Evolutionary conservation across 306 rosid genomes (phyloP).

Genomic region (Begonia peltatifolia): DNA sequence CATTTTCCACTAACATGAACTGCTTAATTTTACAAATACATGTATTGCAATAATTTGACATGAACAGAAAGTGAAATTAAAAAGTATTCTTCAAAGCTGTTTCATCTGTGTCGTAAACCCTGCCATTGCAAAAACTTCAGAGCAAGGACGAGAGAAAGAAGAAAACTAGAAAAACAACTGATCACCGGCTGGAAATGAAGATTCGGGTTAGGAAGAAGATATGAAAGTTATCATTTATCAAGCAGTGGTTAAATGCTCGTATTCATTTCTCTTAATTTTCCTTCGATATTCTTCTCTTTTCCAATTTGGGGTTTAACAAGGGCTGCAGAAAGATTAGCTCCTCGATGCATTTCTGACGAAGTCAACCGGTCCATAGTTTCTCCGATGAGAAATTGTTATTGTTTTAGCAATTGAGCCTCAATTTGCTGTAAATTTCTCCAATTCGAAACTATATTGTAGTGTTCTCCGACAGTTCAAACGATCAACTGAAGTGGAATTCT

Average conservation of each 20-base stretch:
- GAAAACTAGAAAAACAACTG: too few species aligned
- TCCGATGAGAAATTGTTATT: neutral
- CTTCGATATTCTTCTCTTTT: neutral
- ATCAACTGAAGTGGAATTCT: neutral
- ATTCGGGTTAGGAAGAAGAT: neutral
- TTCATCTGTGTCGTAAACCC: constrained; percentile 26
- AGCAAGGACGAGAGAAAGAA: too few species aligned
- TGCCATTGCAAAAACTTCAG: neutral
- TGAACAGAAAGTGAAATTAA: too few species aligned
- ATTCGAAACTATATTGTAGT: too few species aligned
- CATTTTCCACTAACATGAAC: constrained; percentile 47
- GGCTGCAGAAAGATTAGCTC: too few species aligned
- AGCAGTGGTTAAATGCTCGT: neutral
- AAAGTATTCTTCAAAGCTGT: neutral
- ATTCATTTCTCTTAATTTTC: too few species aligned
- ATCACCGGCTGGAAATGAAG: too few species aligned
- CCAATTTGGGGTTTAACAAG: too few species aligned
- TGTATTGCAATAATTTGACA: neutral
- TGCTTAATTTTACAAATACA: constrained; percentile 2
- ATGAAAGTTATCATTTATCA: neutral
- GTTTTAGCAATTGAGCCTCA: neutral
- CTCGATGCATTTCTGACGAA: too few species aligned
- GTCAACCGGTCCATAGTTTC: neutral
- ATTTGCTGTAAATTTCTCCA: neutral
- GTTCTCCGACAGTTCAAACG: too few species aligned